Evolutionary conservation across 805 yeast species (phyloP), one percentile per base, ranked within the genome.

Genomic region (Maudiozyma serrabonitensis): DNA sequence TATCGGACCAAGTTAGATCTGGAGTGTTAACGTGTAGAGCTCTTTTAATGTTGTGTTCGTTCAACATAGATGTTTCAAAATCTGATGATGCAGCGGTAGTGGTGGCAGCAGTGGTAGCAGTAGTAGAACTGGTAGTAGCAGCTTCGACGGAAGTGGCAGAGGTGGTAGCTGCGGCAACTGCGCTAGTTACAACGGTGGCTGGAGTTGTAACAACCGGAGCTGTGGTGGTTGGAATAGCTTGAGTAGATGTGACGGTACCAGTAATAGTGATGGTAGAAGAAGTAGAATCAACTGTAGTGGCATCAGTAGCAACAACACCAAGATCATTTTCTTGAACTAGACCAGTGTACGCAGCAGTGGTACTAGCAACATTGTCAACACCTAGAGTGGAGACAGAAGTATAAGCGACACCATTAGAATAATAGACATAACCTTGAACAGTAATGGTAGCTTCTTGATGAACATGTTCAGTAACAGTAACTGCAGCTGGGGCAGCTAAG

Each of bases 11-110:
- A 6, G 70, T 56, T 54, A 81, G 64, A 11, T 67, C 63, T 7
- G 68, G 67, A 31, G 52, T 53, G 31, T 50, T 45, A 11, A 39
- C n/a, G 31, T 53, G 56, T 35, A 56, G 50, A 28, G 77, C 70
- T 68, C 85, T 72, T 57, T 72, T 66, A 16, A 51, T 50, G 62
- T 81, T 81, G 63, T 79, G 83, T 44, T 71, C 75, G 44, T 67
- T 69, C 55, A 80, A 67, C 45, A 49, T 42, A n/a, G 41, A 5
- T 7, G 43, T 12, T 25, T 15, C 34, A 21, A 45, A 45, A 28
- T 41, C 46, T 9, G 54, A n/a, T 21, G 54, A 32, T 1, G 55
- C 23, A 26, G 54, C 25, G 23, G 56, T 19, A 12, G 46, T 26
- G 19, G 55, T 31, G 13, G 51, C 23, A 25, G 54, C 50, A 7